Conservation (phyloP, 768 basidiomycete species). For the Ramaria rubella region DNA sequence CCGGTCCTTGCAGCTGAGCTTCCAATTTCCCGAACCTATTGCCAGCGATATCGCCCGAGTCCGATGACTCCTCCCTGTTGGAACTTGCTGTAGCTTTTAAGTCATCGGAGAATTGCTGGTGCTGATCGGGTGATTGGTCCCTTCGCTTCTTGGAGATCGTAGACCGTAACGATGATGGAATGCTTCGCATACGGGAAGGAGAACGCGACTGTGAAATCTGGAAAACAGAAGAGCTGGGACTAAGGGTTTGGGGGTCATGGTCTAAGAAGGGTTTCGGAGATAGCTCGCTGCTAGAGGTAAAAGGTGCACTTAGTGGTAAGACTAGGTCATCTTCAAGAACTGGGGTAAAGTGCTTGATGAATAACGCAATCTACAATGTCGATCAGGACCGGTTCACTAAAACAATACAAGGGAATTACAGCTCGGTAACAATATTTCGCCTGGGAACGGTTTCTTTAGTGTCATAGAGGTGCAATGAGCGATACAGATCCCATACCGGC, state of each 20-base stretch:
- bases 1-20: conserved; percentile 13
- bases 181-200: neutral
- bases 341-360: conserved; percentile 41
- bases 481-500: conserved; percentile 37
- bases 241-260: neutral
- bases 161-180: neutral
- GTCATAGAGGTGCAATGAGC: too few species aligned
- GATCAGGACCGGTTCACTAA: neutral
- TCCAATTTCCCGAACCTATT: conserved; percentile 6
- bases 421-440: conserved; percentile 77
- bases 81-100: too few species aligned
- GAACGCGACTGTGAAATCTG: neutral
- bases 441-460: too few species aligned
- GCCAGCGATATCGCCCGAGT: conserved; percentile 12
- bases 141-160: neutral
- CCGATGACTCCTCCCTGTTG: neutral
- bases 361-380: conserved; percentile 45
- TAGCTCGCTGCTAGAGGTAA: neutral
- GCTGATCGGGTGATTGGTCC: neutral
- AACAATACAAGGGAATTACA: neutral
- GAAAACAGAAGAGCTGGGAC: neutral
- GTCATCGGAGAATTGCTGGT: neutral
- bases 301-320: neutral
- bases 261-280: neutral
- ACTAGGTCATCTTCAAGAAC: neutral